phyloP scores from a whole-genome alignment of 192 early-diverging fungal species.

The Coemansia sp. region DNA sequence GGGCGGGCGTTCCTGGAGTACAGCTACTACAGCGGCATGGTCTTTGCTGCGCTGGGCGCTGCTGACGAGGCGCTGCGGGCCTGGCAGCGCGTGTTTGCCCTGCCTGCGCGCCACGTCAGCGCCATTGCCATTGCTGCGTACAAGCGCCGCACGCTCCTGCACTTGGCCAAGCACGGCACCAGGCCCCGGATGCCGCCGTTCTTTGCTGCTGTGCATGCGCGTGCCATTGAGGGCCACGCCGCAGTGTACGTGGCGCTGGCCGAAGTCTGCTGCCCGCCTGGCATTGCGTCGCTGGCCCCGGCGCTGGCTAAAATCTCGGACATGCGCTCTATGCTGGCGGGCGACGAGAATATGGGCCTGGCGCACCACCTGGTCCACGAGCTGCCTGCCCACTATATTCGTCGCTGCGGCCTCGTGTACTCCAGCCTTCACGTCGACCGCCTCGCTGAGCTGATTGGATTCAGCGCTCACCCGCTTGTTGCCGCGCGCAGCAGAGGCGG shows the following conservation, averaged over 20 bases:
- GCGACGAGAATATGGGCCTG: slow-evolving; percentile 30
- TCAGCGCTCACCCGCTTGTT: slow-evolving; percentile 28
- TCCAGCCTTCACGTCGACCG: slow-evolving; percentile 21
- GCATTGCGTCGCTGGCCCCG: background rate
- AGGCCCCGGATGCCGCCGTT: slow-evolving; percentile 27
- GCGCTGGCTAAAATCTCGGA: slow-evolving; percentile 5
- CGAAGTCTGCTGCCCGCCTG: slow-evolving; percentile 23
- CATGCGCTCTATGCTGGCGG: slow-evolving; percentile 12
- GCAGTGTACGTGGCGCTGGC: slow-evolving; percentile 20
- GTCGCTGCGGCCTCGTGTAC: slow-evolving; percentile 23
- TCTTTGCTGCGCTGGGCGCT: slow-evolving; percentile 24
- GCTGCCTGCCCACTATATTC: slow-evolving; percentile 36
- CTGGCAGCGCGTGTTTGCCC: slow-evolving; percentile 46
- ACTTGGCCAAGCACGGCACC: slow-evolving; percentile 9
- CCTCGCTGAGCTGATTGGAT: slow-evolving; percentile 29
- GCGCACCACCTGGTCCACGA: slow-evolving; percentile 8
- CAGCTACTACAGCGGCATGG: slow-evolving; percentile 46
- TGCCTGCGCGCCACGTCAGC: slow-evolving; percentile 37
- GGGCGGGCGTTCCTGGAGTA: slow-evolving; percentile 37
- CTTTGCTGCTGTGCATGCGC: slow-evolving; percentile 29
- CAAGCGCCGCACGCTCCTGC: slow-evolving; percentile 35
- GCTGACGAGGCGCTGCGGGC: slow-evolving; percentile 21
- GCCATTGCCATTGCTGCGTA: slow-evolving; percentile 36
- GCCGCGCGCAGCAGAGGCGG: background rate
- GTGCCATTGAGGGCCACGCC: slow-evolving; percentile 24